Evolutionary conservation across 2,329 filamentous ascomycete genomes (phyloP).

Genomic region (Fusarium acutatum): DNA sequence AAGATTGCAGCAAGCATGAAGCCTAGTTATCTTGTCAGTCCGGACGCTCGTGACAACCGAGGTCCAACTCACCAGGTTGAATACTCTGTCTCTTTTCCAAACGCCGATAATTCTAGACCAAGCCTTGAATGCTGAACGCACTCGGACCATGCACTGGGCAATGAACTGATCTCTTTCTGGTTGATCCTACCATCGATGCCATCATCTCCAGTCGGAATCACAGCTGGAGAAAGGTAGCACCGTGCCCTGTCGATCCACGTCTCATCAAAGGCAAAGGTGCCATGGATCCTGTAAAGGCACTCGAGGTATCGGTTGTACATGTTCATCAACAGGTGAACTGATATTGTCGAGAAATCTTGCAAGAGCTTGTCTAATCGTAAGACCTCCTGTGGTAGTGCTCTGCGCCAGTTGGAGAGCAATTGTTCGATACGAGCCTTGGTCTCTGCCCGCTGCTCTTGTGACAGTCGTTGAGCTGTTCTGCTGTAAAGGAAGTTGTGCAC

Average conservation of each 20-base stretch:
- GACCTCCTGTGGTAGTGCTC: rapidly evolving
- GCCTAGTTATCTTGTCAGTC: not conserved
- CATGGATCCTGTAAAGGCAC: not conserved
- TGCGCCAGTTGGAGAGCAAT: not conserved
- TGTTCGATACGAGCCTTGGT: not conserved
- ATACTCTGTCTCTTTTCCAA: not conserved
- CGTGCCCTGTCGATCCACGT: not conserved
- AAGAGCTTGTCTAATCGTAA: not conserved
- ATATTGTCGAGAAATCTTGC: not conserved
- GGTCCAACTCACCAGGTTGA: not conserved
- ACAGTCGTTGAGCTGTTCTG: not conserved
- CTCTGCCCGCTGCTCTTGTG: not conserved
- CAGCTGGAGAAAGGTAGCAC: not conserved
- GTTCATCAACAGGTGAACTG: not conserved
- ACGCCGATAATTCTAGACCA: not conserved
- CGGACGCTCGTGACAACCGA: rapidly evolving
- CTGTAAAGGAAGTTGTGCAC: not conserved
- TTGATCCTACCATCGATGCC: not conserved
- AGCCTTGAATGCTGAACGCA: not conserved
- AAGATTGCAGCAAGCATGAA: constrained; percentile 13
- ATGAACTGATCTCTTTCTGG: not conserved
- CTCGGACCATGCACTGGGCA: not conserved
- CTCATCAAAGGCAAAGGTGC: not conserved
- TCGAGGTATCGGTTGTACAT: not conserved
- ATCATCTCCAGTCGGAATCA: not conserved